Percentiles rank a stretch among this genome's conserved stretches.
Evolutionary conservation across 1,284 basidiomycete species (phyloP).

Genomic region (Spongispora temasekensis): DNA sequence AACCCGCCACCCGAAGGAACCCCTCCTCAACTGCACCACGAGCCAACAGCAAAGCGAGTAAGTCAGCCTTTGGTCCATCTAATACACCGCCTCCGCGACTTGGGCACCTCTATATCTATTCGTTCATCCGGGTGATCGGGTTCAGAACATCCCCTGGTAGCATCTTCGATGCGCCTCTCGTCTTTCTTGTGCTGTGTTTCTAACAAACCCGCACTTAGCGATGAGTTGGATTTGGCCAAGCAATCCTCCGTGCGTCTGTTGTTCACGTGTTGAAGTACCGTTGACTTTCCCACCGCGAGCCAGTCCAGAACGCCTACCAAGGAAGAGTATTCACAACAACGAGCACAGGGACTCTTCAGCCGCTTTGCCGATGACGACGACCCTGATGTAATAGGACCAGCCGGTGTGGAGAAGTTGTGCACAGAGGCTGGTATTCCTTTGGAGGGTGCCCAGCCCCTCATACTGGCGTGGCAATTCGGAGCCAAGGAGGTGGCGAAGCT

Average conservation of each 20-base stretch:
- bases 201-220: conserved; percentile 49
- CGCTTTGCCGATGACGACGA: conserved; percentile 64
- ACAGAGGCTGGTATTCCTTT: conserved; percentile 63
- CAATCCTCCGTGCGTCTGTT: conserved; percentile 22
- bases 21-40: conserved; percentile 27
- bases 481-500: conserved; percentile 72
- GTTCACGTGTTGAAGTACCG: background rate
- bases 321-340: conserved; percentile 52
- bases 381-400: conserved; percentile 59
- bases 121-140: conserved; percentile 20
- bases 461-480: conserved; percentile 71
- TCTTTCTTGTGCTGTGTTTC: conserved; percentile 55
- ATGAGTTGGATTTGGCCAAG: conserved; percentile 38
- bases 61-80: conserved; percentile 29
- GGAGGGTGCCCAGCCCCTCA: conserved; percentile 67
- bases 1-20: conserved; percentile 25
- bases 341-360: conserved; percentile 58
- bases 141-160: conserved; percentile 17
- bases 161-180: conserved; percentile 47
- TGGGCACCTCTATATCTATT: conserved; percentile 8
- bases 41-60: conserved; percentile 30
- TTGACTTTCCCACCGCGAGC: conserved; percentile 4
- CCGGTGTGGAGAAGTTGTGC: conserved; percentile 68
- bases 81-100: conserved; percentile 13
- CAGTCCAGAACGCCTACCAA: conserved; percentile 22